phyloP scores from a whole-genome alignment of 306 rosid species.

The Crotalaria pallida region DNA sequence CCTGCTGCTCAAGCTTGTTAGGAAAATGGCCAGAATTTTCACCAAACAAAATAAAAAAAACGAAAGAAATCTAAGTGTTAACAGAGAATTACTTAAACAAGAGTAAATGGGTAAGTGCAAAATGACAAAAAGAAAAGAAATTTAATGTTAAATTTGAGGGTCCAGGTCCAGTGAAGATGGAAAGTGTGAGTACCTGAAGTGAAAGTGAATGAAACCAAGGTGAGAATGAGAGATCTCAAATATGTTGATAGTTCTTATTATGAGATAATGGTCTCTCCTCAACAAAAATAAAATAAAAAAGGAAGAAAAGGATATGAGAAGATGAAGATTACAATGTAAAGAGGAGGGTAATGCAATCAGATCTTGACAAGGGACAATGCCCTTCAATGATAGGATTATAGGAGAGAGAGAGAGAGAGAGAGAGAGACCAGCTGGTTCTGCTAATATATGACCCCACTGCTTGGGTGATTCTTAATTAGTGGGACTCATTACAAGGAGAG shows the following conservation, averaged over 20 bases:
- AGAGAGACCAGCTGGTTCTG: conserved; percentile 52
- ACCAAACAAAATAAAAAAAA: no score
- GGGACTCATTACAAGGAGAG: no score
- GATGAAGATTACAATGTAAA: conserved; percentile 25
- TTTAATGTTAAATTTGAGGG: neutral
- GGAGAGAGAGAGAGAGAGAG: conserved; percentile 14
- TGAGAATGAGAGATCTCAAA: conserved; percentile 64
- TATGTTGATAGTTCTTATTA: conserved; percentile 1
- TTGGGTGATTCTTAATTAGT: no score
- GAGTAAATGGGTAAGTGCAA: neutral
- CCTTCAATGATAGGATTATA: conserved; percentile 11
- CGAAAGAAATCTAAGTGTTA: no score
- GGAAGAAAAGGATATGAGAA: conserved; percentile 31
- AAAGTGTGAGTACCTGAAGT: conserved; percentile 44
- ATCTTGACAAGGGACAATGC: conserved; percentile 43
- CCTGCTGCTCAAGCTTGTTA: conserved; percentile 20
- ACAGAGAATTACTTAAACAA: neutral
- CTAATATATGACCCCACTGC: conserved; percentile 48
- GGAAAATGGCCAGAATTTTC: neutral
- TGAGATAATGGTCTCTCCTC: neutral
- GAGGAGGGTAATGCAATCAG: conserved; percentile 32
- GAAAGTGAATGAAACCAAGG: conserved; percentile 35
- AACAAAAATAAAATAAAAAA: no score
- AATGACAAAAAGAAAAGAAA: neutral
- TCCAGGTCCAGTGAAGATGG: conserved; percentile 7